Evolutionary conservation across 192 early-diverging fungal genomes (phyloP).

Genomic region (Ambispora gerdemannii): DNA sequence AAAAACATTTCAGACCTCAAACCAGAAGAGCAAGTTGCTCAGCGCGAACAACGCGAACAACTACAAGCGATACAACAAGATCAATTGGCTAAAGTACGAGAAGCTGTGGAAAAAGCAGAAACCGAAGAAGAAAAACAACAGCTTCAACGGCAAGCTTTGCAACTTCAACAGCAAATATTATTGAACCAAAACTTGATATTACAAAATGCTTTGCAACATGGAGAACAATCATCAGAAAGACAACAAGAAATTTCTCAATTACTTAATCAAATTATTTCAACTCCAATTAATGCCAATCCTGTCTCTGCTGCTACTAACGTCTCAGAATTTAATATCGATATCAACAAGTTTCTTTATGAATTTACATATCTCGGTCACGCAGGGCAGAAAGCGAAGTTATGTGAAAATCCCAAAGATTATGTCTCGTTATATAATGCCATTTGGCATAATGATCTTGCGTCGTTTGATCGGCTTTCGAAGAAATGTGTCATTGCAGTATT

Average conservation of each 20-base stretch:
- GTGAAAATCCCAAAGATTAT: not conserved
- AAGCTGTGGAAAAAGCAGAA: not conserved
- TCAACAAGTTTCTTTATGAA: not conserved
- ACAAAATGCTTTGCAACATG: not conserved
- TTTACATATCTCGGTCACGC: not conserved
- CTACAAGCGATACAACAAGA: not conserved
- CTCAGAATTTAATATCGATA: not conserved
- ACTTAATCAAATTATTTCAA: not conserved
- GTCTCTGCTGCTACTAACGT: not conserved
- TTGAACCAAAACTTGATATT: not conserved
- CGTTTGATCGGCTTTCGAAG: not conserved
- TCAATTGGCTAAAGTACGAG: not conserved
- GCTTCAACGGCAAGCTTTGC: not conserved
- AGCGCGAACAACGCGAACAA: not conserved
- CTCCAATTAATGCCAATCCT: not conserved
- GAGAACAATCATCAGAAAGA: not conserved
- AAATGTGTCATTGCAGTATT: not conserved
- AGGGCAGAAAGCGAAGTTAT: not conserved
- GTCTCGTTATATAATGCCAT: not conserved
- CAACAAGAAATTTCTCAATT: not conserved
- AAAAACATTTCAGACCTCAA: not conserved
- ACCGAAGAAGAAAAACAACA: constrained; percentile 1
- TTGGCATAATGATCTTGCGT: not conserved
- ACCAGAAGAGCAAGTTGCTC: not conserved
- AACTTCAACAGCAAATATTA: not conserved